Evolutionary conservation across 768 basidiomycete genomes (phyloP), one percentile per base, ranked within the genome.

Genomic region (Hysterangium stoloniferum): DNA sequence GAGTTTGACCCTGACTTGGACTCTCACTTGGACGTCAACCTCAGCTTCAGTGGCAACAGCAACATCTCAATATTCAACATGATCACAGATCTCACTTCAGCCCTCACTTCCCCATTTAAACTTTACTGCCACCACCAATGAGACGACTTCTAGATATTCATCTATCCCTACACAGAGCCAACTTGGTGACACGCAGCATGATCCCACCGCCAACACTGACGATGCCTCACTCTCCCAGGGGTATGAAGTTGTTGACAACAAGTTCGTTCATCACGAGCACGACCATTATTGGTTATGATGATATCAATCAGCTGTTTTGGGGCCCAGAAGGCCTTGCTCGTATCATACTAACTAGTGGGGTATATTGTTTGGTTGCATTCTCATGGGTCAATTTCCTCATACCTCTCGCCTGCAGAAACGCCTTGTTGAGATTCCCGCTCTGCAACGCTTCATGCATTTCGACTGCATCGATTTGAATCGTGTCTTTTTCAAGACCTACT

Each of bases 251-350:
- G 76, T 89, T 19, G 95, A 97, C 61, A 92, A 92, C 32, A 90
- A 90, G 68, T 97, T 95, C 66, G 86, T 98, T 36, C 77, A 90
- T 62, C 76, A 86, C 61, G 96, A 99, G 73, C 75, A 74, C 63
- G 96, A 99, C 61, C 96, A 98, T 97, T 60, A 95, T 99, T 61
- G 96, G 96, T 4, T 99, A 99, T 61, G 96, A 99, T 66, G 96
- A 99, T 68, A 86, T 98, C 56, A 99, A 99, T 64, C 95, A 99
- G 65, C 70, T 99, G 41, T 99, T 99, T 68, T 99, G 95, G 96
- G 98, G 98, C 65, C 96, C 95, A 2, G 96, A 99, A 57, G 96
- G 96, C 28, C 93, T 99, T 60, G 88, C 93, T 8, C 74, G 90
- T 27, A 98, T 99, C 60, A 79, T 82, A 2, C 75, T 97, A 35